A percentile compares a stretch with the other conserved stretches of the same genome.
phyloP scores from a whole-genome alignment of 768 basidiomycete species.

The Lentinula raphanica region DNA sequence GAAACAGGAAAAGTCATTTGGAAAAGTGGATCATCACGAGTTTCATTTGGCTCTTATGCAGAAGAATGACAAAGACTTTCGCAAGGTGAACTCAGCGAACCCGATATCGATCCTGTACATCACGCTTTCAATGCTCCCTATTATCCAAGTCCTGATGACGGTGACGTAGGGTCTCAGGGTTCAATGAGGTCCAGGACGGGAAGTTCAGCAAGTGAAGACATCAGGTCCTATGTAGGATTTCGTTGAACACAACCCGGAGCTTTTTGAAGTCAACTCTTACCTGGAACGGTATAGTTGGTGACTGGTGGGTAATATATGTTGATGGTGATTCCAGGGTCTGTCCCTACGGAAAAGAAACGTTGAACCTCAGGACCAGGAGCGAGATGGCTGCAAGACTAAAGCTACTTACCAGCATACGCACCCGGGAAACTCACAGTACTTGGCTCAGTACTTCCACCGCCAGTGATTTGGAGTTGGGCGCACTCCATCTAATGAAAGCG shows the following conservation, averaged over 20 bases:
- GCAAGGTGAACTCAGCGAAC: too few species aligned
- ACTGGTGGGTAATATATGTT: slow-evolving; percentile 20
- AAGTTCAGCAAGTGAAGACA: neutral
- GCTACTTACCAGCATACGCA: slow-evolving; percentile 22
- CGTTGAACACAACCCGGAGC: neutral
- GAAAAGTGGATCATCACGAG: too few species aligned
- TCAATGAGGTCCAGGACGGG: too few species aligned
- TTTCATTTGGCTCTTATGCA: too few species aligned
- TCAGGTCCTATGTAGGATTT: neutral
- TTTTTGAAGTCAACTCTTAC: neutral
- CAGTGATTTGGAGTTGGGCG: slow-evolving; percentile 19
- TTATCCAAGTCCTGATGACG: too few species aligned
- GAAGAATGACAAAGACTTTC: too few species aligned
- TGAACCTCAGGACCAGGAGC: neutral
- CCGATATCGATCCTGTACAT: too few species aligned
- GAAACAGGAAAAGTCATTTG: too few species aligned
- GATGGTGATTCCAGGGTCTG: slow-evolving; percentile 28
- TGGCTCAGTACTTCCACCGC: slow-evolving; percentile 12
- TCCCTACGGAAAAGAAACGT: slow-evolving; percentile 7
- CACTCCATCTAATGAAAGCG: slow-evolving; percentile 20
- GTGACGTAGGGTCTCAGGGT: too few species aligned
- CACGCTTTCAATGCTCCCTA: too few species aligned
- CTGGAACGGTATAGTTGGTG: slow-evolving; percentile 15
- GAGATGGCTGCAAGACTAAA: neutral
- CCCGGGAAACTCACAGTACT: slow-evolving; percentile 19